Conservation (phyloP, 441 rosid species). For the Populus hybrid region DNA sequence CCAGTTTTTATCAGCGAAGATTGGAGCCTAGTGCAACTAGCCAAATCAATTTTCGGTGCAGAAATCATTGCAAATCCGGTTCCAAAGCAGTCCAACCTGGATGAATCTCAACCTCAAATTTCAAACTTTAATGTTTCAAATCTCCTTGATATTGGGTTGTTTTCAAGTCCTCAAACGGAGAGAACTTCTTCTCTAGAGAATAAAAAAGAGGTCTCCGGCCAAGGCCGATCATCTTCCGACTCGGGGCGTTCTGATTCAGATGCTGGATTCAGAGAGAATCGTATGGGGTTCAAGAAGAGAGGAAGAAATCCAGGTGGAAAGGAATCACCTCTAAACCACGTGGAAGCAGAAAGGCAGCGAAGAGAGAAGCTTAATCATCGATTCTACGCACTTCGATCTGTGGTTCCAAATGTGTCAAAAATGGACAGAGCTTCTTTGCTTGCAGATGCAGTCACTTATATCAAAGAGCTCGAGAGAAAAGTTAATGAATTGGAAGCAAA, state of each 20-base stretch:
- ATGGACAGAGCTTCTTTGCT: slow-evolving; percentile 59
- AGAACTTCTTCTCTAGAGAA: neutral
- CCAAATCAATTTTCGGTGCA: slow-evolving; percentile 31
- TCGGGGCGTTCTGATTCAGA: slow-evolving; percentile 33
- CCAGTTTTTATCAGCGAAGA: slow-evolving; percentile 32
- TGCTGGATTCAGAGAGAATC: slow-evolving; percentile 4
- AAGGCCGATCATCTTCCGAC: slow-evolving; percentile 32
- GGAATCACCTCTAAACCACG: slow-evolving; percentile 32
- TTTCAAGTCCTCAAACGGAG: slow-evolving; percentile 9
- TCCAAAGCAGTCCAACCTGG: neutral
- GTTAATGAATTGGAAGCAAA: slow-evolving; percentile 27
- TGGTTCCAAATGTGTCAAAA: slow-evolving; percentile 51
- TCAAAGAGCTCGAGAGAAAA: slow-evolving; percentile 35
- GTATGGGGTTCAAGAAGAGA: slow-evolving; percentile 15
- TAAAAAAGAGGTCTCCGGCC: neutral
- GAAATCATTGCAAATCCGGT: neutral
- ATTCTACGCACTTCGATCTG: slow-evolving; percentile 50
- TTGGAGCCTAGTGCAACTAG: slow-evolving; percentile 33
- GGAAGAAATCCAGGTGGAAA: slow-evolving; percentile 17
- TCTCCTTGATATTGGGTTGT: slow-evolving; percentile 15
- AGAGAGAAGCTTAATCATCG: slow-evolving; percentile 48
- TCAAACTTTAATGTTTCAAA: slow-evolving; percentile 4
- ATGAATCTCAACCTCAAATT: slow-evolving; percentile 5
- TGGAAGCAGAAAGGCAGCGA: slow-evolving; percentile 51
- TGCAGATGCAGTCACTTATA: slow-evolving; percentile 42